Evolutionary conservation across 176 grass and related monocot genomes (phyloP).

Genomic region (Juncus inflexus): DNA sequence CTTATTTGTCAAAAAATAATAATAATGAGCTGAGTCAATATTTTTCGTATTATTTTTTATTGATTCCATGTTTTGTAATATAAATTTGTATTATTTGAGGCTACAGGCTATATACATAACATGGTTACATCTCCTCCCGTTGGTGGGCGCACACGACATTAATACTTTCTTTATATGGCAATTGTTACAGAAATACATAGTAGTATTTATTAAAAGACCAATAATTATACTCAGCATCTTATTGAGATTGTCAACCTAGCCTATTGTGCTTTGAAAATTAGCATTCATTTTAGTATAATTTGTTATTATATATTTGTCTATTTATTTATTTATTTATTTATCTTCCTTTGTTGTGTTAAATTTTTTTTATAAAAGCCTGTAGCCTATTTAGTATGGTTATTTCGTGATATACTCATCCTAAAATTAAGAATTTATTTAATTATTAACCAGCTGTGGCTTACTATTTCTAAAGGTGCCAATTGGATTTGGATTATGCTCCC

Average conservation of each 20-base stretch:
- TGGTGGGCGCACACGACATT: slow-evolving; percentile 18
- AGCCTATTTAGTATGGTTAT: not conserved
- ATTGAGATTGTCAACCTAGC: too few relatives aligned
- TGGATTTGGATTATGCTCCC: slow-evolving; percentile 2
- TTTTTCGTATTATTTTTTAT: not conserved
- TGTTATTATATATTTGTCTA: too few relatives aligned
- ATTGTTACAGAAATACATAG: not conserved
- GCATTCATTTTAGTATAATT: too few relatives aligned
- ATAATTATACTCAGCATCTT: too few relatives aligned
- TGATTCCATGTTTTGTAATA: not conserved
- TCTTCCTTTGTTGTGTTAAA: too few relatives aligned
- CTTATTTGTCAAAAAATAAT: too few relatives aligned
- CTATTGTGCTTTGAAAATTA: too few relatives aligned
- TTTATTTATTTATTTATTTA: too few relatives aligned
- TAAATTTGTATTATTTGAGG: not conserved
- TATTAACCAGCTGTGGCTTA: not conserved
- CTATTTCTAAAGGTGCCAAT: slow-evolving; percentile 1
- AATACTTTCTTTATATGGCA: slow-evolving; percentile 12
- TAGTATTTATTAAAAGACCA: too few relatives aligned
- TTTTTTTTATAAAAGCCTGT: not conserved
- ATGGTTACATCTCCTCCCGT: slow-evolving; percentile 12
- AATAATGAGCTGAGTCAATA: too few relatives aligned
- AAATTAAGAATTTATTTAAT: slow-evolving; percentile 7
- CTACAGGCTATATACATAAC: slow-evolving; percentile 24
- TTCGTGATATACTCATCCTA: not conserved